Conservation (phyloP, 352 stramenopile species). For the Phytophthora aleatoria region DNA sequence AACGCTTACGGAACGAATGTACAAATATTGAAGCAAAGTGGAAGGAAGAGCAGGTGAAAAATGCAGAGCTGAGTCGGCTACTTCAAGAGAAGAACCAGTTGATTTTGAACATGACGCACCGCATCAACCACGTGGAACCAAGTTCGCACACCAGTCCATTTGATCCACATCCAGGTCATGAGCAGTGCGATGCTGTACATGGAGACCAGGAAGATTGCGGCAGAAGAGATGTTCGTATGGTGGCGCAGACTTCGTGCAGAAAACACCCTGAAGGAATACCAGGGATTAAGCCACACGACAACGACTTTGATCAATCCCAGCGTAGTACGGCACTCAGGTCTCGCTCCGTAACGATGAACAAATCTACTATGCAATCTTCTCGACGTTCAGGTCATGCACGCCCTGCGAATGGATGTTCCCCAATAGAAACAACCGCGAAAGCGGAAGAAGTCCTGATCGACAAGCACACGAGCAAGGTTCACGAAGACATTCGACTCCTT, state of each 20-base stretch:
- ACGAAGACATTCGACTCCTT: constrained; percentile 72
- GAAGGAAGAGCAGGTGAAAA: constrained; percentile 60
- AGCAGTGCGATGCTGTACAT: not conserved
- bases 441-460: constrained; percentile 54
- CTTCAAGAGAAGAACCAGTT: constrained; percentile 76
- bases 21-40: constrained; percentile 38
- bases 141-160: not conserved
- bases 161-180: constrained; percentile 2
- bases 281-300: not conserved
- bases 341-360: not conserved
- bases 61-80: constrained; percentile 54
- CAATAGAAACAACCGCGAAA: not conserved
- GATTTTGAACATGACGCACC: constrained; percentile 51
- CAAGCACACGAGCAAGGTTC: constrained; percentile 63
- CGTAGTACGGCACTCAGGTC: not conserved
- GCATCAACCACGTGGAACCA: constrained; percentile 26
- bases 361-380: not conserved
- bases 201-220: constrained; percentile 13
- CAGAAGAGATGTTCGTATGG: not conserved
- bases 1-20: constrained; percentile 45
- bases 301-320: not conserved
- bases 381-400: not conserved
- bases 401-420: not conserved
- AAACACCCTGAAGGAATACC: not conserved
- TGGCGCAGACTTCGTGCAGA: constrained; percentile 4